Percentiles rank a stretch among this genome's conserved stretches.
Conservation (phyloP, 129 eudicot species). For the Flaveria robusta region DNA sequence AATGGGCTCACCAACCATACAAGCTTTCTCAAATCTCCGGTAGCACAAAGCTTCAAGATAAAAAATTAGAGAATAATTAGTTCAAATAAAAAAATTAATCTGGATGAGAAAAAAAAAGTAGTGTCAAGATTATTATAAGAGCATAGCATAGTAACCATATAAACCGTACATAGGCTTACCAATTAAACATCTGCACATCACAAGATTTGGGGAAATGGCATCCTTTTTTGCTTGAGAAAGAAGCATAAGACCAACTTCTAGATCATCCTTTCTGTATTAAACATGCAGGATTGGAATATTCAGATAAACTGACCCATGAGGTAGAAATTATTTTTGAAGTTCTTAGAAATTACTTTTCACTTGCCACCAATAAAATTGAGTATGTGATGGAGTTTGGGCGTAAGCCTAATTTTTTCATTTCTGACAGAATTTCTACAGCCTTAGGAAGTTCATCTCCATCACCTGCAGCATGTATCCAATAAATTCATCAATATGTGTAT, state of each 20-base stretch:
- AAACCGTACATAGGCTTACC: conserved; percentile 47
- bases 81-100: neutral
- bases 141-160: neutral
- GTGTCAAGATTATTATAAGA: neutral
- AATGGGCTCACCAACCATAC: conserved; percentile 71
- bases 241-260: conserved; percentile 81
- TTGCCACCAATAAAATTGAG: conserved; percentile 84
- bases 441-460: conserved; percentile 71
- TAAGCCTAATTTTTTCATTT: conserved; percentile 70
- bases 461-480: conserved; percentile 56
- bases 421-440: conserved; percentile 73
- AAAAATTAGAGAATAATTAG: conserved; percentile 14
- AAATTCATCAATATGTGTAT: neutral
- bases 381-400: conserved; percentile 82
- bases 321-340: neutral
- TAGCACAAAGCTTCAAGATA: conserved; percentile 72
- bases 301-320: conserved; percentile 22
- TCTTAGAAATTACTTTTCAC: conserved; percentile 74
- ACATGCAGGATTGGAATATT: conserved; percentile 20
- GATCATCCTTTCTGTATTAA: conserved; percentile 69
- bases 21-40: conserved; percentile 75
- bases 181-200: conserved; percentile 84
- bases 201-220: conserved; percentile 75
- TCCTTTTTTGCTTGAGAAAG: conserved; percentile 80
- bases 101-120: neutral